A percentile compares a stretch with the other conserved stretches of the same genome.
Evolutionary conservation across 2,329 filamentous ascomycete genomes (phyloP).

Genomic region (Exophiala calicioides): DNA sequence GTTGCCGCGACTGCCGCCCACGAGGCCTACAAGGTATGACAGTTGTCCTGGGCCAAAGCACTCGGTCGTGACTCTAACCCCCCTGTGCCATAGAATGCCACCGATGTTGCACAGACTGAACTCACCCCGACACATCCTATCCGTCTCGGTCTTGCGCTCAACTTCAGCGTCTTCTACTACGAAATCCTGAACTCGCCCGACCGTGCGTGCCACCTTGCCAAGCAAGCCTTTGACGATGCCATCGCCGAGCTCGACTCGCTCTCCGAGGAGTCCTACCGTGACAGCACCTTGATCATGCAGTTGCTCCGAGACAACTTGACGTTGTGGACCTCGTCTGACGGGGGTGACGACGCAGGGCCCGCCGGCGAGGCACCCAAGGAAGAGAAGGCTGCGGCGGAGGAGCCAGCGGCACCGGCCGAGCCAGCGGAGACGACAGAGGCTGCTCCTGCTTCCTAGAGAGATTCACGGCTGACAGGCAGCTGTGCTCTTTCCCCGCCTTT

Average conservation of each 20-base stretch:
- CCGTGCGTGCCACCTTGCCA: slow-evolving; percentile 95
- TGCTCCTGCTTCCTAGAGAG: slow-evolving; percentile 29
- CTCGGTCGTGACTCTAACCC: slow-evolving; percentile 2
- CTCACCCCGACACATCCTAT: slow-evolving; percentile 97
- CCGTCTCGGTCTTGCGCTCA: slow-evolving; percentile 93
- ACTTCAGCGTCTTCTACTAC: slow-evolving; percentile 99
- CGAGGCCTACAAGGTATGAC: slow-evolving; percentile 92
- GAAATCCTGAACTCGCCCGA: slow-evolving; percentile 98
- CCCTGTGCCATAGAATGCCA: slow-evolving; percentile 69
- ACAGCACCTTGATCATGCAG: slow-evolving; percentile 99
- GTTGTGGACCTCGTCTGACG: slow-evolving; percentile 95
- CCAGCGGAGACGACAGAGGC: slow-evolving; percentile 31
- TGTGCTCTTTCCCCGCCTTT: slow-evolving; percentile 19
- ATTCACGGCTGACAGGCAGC: slow-evolving; percentile 13
- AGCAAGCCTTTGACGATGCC: slow-evolving; percentile 98
- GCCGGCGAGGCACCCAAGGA: slow-evolving; percentile 64
- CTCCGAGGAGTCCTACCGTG: slow-evolving; percentile 96
- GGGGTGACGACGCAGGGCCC: slow-evolving; percentile 67
- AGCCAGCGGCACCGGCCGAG: slow-evolving; percentile 44
- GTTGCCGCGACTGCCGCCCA: slow-evolving; percentile 80
- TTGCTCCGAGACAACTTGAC: slow-evolving; percentile 97
- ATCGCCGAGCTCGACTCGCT: slow-evolving; percentile 98
- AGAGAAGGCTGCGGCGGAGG: slow-evolving; percentile 55
- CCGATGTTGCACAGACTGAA: slow-evolving; percentile 96
- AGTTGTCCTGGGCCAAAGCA: not conserved